Evolutionary conservation across 2,329 filamentous ascomycete genomes (phyloP), one percentile per base, ranked within the genome.

Genomic region (Trichoderma harzianum): DNA sequence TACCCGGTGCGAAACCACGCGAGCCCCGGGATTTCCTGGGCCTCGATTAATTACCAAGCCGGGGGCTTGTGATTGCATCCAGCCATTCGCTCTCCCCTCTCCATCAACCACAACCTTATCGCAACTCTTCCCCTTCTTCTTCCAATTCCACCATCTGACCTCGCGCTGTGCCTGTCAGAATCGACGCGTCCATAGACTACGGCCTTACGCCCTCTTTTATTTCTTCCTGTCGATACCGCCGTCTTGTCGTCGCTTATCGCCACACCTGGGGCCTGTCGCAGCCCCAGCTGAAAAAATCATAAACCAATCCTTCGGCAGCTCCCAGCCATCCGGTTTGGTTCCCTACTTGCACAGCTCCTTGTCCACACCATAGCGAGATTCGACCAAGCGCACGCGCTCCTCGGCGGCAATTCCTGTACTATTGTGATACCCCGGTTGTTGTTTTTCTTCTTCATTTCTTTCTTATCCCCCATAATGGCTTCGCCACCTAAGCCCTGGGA

Each of bases 401-500:
- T 47, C 28, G 24, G 53, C 65, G 39, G 57, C 57, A 57, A 60
- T 51, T 53, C 47, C 21, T 53, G 21, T 24, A 62, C 43, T 36
- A 32, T 24, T 69, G 66, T 39, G 39, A 62, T 62, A 69, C 66
- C 66, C 66, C 55, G 57, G 57, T n/a, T 69, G 28, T 30, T 62
- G 21, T 30, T 62, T 39, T 39, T 57, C 57, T 26, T 26, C 26
- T 65, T 47, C 47, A 36, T 53, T 61, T 43, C 53, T 16, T 16
- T 21, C 16, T 28, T 55, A 21, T 55, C 28, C 61, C 47, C 74
- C 55, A 73, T 43, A 74, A 90, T 90, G 87, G 88, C 88, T 74
- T 98, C 95, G 82, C 96, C 96, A 79, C 96, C 96, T 70, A 99
- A 99, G 84, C 96, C 96, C 61, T 99, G 96, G 96, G 96, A 99